Base-by-base conservation (phyloP, 2,329 filamentous ascomycete species). In the Thielaviopsis ethacetica region DNA sequence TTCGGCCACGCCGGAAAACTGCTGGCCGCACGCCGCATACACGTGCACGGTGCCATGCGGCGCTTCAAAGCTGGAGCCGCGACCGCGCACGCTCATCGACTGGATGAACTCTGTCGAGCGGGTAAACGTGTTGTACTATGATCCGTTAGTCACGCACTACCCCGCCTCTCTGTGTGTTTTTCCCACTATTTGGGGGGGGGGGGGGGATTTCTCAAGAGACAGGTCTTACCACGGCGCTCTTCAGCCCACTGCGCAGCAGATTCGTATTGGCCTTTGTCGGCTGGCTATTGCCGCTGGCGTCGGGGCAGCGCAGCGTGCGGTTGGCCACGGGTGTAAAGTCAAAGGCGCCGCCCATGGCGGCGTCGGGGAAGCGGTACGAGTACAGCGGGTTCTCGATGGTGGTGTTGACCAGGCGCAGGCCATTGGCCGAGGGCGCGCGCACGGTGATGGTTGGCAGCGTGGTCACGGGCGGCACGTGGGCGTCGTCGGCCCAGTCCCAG, bases 401-500 rank as follows among this genome's bases (percentile, higher is more conserved):
- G 27, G 71, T 66, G 4, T 62, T 30, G 34, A 53, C 47, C 17
- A 53, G 27, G n/a, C 17, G 5, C 30, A 19, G 34, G 55, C 54
- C 54, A 17, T 60, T 52, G 5, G 71, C 71, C 22, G 68, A 65
- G 3, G 76, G 72, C 19, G 75, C 68, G n/a, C 70, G 71, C 60
- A 78, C 67, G 5, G 59, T 69, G 54, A 74, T 65, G 12, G 66
- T 71, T 49, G 66, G 63, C 26, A 66, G 64, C 1, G 66, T 66
- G 2, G 68, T 72, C n/a, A 71, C 70, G 0, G 65, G 63, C 3
- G 79, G 78, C 2, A 81, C 69, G n/a, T 63, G 61, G 3, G 70
- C 62, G 38, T 74, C 65, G 2, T 63, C 61, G 1, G 71, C 76
- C 78, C 77, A 81, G 67, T 81, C 78, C 78, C 78, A 81, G 67